phyloP scores from a whole-genome alignment of 176 grass and related monocot species.

The Aegilops longissima region DNA sequence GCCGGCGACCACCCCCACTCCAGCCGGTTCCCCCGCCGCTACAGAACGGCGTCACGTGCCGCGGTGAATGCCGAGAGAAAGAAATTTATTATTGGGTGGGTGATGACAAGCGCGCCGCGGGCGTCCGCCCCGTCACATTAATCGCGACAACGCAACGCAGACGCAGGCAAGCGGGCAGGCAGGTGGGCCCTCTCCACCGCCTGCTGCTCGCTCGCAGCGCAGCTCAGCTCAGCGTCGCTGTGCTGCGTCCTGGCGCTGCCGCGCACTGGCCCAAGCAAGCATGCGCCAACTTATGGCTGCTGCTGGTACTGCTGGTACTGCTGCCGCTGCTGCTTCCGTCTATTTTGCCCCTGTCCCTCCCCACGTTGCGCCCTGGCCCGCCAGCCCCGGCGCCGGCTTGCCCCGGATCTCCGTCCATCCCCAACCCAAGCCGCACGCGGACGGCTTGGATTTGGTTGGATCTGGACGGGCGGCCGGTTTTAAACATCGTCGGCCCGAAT shows the following conservation, averaged over 20 bases:
- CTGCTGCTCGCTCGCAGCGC: neutral
- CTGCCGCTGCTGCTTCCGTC: slow-evolving; percentile 28
- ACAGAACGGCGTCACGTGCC: slow-evolving; percentile 41
- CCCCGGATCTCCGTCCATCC: neutral
- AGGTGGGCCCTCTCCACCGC: neutral
- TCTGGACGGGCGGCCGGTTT: too few species aligned
- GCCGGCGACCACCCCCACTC: neutral
- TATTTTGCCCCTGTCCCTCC: slow-evolving; percentile 51
- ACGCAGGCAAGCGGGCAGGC: neutral
- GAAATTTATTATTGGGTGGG: neutral
- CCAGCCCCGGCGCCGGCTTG: neutral
- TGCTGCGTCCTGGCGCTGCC: neutral
- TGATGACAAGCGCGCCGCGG: neutral
- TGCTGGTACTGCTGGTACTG: neutral
- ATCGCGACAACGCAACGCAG: neutral
- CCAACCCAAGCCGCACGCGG: neutral
- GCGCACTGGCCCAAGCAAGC: slow-evolving; percentile 7
- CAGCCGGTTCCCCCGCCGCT: neutral
- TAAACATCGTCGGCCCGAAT: neutral
- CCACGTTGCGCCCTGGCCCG: neutral
- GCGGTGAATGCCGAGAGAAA: neutral
- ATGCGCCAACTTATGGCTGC: slow-evolving; percentile 3
- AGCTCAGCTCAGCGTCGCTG: neutral
- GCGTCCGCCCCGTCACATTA: neutral
- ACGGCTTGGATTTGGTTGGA: neutral